Evolutionary conservation across 306 rosid genomes (phyloP).

Genomic region (Pyrus communis): DNA sequence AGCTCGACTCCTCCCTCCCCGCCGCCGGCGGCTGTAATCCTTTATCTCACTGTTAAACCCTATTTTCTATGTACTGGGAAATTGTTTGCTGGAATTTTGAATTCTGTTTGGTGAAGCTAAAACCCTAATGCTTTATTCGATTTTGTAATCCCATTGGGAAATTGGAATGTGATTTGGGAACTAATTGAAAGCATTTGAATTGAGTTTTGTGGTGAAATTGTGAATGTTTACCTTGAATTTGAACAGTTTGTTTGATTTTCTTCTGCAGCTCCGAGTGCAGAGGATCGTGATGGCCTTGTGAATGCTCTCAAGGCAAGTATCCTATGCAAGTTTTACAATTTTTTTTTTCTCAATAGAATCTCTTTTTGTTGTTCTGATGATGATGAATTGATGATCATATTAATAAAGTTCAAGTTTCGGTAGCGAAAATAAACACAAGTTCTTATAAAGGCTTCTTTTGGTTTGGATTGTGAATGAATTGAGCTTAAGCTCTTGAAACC

Average conservation of each 20-base stretch:
- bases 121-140: background rate
- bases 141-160: background rate
- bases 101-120: background rate
- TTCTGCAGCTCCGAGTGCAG: constrained; percentile 51
- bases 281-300: constrained; percentile 66
- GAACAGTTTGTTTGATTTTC: background rate
- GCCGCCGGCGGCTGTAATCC: background rate
- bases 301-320: constrained; percentile 63
- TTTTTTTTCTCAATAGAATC: background rate
- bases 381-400: background rate
- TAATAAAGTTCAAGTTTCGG: background rate
- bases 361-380: background rate
- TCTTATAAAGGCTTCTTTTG: background rate
- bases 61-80: background rate
- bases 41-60: background rate
- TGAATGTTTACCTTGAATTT: background rate
- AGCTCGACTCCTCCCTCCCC: constrained; percentile 36
- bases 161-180: background rate
- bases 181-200: background rate
- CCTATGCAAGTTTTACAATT: background rate
- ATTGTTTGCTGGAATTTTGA: background rate
- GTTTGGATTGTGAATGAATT: background rate
- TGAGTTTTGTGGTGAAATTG: background rate
- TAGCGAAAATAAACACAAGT: background rate
- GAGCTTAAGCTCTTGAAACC: background rate